Base-by-base conservation (phyloP, 305 asterid genomes). In the Caryopteris hybrid region DNA sequence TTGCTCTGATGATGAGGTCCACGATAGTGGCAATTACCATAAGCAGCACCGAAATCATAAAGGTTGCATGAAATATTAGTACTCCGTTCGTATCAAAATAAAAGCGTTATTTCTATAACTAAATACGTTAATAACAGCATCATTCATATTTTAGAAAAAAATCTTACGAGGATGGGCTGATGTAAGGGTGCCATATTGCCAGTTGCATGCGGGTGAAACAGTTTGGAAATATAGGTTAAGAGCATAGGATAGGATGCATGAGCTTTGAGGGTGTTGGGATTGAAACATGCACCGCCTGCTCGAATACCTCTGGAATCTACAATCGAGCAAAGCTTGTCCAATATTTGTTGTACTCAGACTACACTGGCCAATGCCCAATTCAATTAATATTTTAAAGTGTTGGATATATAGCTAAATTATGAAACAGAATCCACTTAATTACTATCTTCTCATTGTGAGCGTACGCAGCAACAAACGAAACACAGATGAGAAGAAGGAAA, bases 241-340 rank as follows among this genome's bases (percentile, higher is more conserved):
- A 4, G 58, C 79, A 47, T 36, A 75, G 0, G 75, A 69, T 18
- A n/a, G n/a, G n/a, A n/a, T n/a, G 75, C 68, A 23, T 74, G 79
- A 17, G 21, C 64, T 22, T 9, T 13, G 7, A 68, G 3, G 0
- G 41, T 62, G 34, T 53, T 36, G 5, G 79, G 79, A 22, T 61
- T 39, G 8, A 20, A 74, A 61, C 79, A 74, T 8, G 29, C 1
- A 21, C 68, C 67, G 2, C 79, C 79, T 2, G 61, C 56, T 33
- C 31, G 43, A 14, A 69, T 63, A n/a, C n/a, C n/a, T n/a, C n/a
- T n/a, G n/a, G n/a, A 1, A 8, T 63, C 64, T 12, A 47, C 14
- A 4, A 10, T 16, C 5, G 21, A 20, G n/a, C 79, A 75, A 25
- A 52, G 22, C 14, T 8, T 47, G 57, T 70, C 73, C 7, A 75